phyloP scores from a whole-genome alignment of 2,329 filamentous ascomycete species.

The Malbranchea zuffiana region DNA sequence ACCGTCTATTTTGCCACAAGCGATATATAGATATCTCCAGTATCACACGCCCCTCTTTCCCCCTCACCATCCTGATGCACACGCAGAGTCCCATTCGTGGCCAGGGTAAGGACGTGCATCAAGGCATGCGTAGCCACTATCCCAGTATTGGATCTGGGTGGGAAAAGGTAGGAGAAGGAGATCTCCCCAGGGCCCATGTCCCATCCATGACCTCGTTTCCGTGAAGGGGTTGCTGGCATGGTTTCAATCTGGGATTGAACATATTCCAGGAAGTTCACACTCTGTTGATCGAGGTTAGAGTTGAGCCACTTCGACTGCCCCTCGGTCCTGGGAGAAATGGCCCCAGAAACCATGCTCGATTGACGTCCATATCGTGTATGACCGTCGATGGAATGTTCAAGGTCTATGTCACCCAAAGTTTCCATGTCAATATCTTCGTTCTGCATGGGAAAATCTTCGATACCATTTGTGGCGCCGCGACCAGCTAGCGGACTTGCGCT shows the following conservation, averaged over 20 bases:
- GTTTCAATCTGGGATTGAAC: constrained; percentile 40
- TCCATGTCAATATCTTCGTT: constrained; percentile 14
- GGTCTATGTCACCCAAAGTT: constrained; percentile 12
- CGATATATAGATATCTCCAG: constrained; percentile 9
- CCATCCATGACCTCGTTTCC: too few species aligned
- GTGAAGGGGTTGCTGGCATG: constrained; percentile 15
- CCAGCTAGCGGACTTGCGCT: constrained; percentile 53
- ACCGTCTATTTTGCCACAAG: not conserved
- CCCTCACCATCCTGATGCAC: constrained; percentile 48
- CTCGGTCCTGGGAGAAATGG: too few species aligned
- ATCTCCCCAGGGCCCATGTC: too few species aligned
- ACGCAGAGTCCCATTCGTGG: constrained; percentile 52
- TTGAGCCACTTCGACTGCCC: constrained; percentile 38
- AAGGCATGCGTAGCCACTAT: constrained; percentile 64
- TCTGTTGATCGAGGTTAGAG: constrained; percentile 47
- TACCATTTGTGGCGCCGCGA: constrained; percentile 28
- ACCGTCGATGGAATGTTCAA: constrained; percentile 22
- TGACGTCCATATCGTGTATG: constrained; percentile 17
- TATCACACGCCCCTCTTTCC: constrained; percentile 9
- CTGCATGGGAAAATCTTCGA: constrained; percentile 1
- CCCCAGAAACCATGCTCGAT: constrained; percentile 30
- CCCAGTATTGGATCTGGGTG: constrained; percentile 43
- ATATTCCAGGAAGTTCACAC: constrained; percentile 53
- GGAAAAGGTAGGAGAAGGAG: constrained; percentile 58
- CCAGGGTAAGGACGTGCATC: constrained; percentile 60